A percentile compares a stretch with the other conserved stretches of the same genome.
Conservation (phyloP, 164 flowering plant species). For the Hamamelis virginiana region DNA sequence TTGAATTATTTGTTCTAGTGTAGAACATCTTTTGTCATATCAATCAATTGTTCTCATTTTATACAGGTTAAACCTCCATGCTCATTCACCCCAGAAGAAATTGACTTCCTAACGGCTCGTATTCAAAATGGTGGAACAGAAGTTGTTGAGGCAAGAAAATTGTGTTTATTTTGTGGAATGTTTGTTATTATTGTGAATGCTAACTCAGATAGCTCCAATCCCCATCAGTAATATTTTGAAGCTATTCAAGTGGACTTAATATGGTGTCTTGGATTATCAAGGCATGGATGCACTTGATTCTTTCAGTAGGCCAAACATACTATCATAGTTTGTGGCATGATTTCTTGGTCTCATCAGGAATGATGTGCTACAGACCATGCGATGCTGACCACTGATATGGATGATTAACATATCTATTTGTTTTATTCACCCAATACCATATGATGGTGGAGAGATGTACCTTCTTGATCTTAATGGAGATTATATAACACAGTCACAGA, state of each 20-base stretch:
- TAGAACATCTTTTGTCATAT: not conserved
- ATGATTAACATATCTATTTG: not conserved
- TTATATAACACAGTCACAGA: no score
- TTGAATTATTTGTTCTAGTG: not conserved
- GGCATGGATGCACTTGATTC: no score
- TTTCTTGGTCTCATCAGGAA: not conserved
- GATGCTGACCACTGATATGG: not conserved
- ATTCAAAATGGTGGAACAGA: constrained; percentile 64
- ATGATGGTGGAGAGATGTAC: no score
- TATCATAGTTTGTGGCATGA: not conserved
- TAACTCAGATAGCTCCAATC: not conserved
- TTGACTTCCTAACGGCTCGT: constrained; percentile 37
- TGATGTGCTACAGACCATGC: not conserved
- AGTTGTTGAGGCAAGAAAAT: constrained; percentile 48
- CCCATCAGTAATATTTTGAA: not conserved
- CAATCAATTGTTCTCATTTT: not conserved
- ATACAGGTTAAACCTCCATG: constrained; percentile 48
- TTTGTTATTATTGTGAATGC: not conserved
- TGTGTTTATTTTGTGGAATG: not conserved
- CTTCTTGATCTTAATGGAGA: no score
- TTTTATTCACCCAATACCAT: no score
- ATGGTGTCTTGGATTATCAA: not conserved
- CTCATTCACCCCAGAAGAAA: constrained; percentile 43
- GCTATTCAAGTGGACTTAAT: not conserved
- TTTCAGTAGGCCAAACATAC: not conserved